These are phyloP conservation scores for Metarhizium robertsii DNA, from an alignment of 2,329 filamentous ascomycete species.

Conservation along the genomic window DNA sequence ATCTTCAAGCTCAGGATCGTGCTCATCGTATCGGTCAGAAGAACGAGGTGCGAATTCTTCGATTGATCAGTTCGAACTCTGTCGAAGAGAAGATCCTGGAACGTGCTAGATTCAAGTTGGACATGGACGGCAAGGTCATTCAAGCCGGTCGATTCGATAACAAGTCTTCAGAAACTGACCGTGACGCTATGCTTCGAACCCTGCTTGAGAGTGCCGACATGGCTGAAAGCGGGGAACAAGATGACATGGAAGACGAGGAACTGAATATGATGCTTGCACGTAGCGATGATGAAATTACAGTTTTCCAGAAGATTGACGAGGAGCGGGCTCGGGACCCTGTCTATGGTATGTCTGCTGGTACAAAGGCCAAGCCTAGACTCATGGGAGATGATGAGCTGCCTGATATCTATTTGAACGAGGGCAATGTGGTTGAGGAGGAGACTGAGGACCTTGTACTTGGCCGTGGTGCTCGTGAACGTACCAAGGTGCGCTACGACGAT, in stretches of 20 bases:
- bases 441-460: constrained; percentile 66
- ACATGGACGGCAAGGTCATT: constrained; percentile 99
- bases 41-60: constrained; percentile 95
- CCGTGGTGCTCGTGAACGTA: constrained; percentile 89
- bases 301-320: constrained; percentile 78
- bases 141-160: constrained; percentile 99
- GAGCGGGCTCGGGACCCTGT: constrained; percentile 55
- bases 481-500: constrained; percentile 90
- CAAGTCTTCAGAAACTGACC: constrained; percentile 96
- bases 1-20: constrained; percentile 98
- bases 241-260: constrained; percentile 98
- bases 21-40: constrained; percentile 99
- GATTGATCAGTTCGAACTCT: constrained; percentile 91
- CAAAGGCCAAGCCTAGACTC: constrained; percentile 64
- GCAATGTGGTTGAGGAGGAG: constrained; percentile 71
- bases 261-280: constrained; percentile 91
- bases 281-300: constrained; percentile 64
- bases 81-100: constrained; percentile 98
- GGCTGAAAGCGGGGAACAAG: constrained; percentile 63
- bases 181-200: constrained; percentile 91
- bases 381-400: constrained; percentile 83
- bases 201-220: constrained; percentile 77
- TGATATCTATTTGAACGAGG: constrained; percentile 86
- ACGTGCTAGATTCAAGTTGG: constrained; percentile 92
- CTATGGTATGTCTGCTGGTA: constrained; percentile 60